phyloP scores from a whole-genome alignment of 192 early-diverging fungal species.

The Cetraspora pellucida region DNA sequence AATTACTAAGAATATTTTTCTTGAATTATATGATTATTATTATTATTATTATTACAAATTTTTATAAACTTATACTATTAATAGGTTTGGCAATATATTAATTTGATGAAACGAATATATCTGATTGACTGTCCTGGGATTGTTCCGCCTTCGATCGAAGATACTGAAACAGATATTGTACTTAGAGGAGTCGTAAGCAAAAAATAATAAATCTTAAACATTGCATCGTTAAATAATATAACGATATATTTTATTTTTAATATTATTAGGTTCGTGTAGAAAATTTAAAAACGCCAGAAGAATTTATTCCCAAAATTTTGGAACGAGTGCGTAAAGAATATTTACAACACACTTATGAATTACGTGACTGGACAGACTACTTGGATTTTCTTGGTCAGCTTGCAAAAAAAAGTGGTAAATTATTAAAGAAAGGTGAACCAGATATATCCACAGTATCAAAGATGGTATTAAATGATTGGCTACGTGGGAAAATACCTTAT shows the following conservation, averaged over 20 bases:
- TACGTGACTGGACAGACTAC: conserved; percentile 81
- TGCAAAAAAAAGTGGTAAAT: conserved; percentile 82
- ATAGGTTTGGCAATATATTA: conserved; percentile 97
- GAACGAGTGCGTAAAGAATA: conserved; percentile 87
- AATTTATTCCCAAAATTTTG: conserved; percentile 85
- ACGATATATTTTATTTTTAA: not conserved
- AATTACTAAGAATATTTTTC: not conserved
- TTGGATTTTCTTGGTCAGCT: conserved; percentile 92
- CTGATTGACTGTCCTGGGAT: conserved; percentile 99
- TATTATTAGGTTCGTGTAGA: conserved; percentile 67
- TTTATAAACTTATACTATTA: not conserved
- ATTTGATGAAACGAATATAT: conserved; percentile 97
- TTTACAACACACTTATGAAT: conserved; percentile 87
- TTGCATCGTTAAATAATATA: not conserved
- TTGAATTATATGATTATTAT: not conserved
- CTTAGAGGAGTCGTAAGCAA: conserved; percentile 86
- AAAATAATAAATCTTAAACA: not conserved
- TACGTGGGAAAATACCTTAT: conserved; percentile 96
- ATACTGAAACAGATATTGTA: conserved; percentile 94
- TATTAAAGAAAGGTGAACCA: conserved; percentile 97
- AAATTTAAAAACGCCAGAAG: conserved; percentile 86
- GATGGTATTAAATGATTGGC: conserved; percentile 99
- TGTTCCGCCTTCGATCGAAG: conserved; percentile 83
- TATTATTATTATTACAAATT: not conserved
- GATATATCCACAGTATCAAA: conserved; percentile 88